A percentile compares a stretch with the other conserved stretches of the same genome.
Evolutionary conservation across 106 monocot species (phyloP).

Genomic region (Dendrobium catenatum): DNA sequence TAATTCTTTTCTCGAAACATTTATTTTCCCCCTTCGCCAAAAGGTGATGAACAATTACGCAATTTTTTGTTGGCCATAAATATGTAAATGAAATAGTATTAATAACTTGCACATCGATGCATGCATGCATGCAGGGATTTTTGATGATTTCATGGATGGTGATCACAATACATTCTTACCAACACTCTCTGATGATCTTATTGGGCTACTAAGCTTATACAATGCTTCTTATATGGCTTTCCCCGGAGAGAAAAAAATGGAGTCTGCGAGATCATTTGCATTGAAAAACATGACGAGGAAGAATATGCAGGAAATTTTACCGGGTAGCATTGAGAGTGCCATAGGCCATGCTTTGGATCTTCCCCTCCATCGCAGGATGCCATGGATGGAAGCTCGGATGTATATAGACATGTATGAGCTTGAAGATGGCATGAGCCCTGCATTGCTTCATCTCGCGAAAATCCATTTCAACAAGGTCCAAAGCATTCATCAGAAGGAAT

Average conservation of each 20-base stretch:
- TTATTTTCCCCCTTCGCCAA: no score
- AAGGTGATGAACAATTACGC: no score
- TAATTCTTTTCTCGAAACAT: no score
- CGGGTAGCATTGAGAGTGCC: not conserved
- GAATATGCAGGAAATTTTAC: not conserved
- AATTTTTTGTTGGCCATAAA: no score
- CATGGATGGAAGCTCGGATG: not conserved
- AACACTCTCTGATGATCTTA: not conserved
- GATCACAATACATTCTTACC: not conserved
- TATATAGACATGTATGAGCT: not conserved
- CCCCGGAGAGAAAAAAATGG: not conserved
- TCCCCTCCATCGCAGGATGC: not conserved
- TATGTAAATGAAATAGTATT: no score
- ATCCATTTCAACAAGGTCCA: not conserved
- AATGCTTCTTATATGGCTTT: conserved; percentile 1
- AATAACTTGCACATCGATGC: no score
- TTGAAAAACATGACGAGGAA: not conserved
- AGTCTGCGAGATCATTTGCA: not conserved
- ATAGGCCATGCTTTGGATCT: not conserved
- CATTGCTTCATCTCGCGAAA: conserved; percentile 3
- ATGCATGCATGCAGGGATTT: not conserved
- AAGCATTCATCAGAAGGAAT: not conserved
- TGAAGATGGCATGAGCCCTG: not conserved
- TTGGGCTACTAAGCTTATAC: conserved; percentile 4
- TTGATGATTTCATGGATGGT: not conserved